Percentiles rank a stretch among this genome's conserved stretches.
Evolutionary conservation across 139 green algal genomes (phyloP).

Genomic region (Haematococcus sp.): DNA sequence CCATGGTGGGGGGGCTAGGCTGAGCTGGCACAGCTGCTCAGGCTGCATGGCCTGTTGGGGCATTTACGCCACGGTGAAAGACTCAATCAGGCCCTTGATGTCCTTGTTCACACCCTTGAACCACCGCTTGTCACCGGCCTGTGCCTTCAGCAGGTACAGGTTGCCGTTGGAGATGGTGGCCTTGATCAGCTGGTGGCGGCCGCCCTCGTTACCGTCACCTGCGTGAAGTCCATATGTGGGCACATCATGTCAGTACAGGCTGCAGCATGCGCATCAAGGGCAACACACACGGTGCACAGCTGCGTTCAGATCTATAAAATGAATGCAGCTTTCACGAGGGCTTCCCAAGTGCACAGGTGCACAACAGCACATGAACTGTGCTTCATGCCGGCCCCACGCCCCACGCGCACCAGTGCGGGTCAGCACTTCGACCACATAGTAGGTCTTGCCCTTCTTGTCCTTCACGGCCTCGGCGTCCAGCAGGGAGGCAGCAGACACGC

Average conservation of each 20-base stretch:
- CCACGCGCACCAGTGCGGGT: conserved; percentile 59
- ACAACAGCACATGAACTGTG: too few relatives aligned
- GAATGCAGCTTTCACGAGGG: too few relatives aligned
- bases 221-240: not conserved
- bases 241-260: conserved; percentile 2
- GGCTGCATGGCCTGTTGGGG: too few relatives aligned
- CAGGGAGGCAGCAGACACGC: conserved; percentile 78
- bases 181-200: conserved; percentile 92
- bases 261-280: too few relatives aligned
- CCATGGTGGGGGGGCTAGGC: too few relatives aligned
- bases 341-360: too few relatives aligned
- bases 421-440: conserved; percentile 93
- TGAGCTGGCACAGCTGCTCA: too few relatives aligned
- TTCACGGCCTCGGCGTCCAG: conserved; percentile 75
- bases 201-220: conserved; percentile 95
- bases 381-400: too few relatives aligned
- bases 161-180: conserved; percentile 85
- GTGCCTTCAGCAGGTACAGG: conserved; percentile 86
- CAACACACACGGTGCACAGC: not conserved
- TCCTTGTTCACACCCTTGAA: conserved; percentile 89
- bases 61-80: conserved; percentile 77
- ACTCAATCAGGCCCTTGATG: conserved; percentile 53
- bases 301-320: not conserved
- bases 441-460: conserved; percentile 94
- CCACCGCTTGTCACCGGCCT: conserved; percentile 94